phyloP scores from a whole-genome alignment of 208 protist genomes.

The Crithidia bombi region DNA sequence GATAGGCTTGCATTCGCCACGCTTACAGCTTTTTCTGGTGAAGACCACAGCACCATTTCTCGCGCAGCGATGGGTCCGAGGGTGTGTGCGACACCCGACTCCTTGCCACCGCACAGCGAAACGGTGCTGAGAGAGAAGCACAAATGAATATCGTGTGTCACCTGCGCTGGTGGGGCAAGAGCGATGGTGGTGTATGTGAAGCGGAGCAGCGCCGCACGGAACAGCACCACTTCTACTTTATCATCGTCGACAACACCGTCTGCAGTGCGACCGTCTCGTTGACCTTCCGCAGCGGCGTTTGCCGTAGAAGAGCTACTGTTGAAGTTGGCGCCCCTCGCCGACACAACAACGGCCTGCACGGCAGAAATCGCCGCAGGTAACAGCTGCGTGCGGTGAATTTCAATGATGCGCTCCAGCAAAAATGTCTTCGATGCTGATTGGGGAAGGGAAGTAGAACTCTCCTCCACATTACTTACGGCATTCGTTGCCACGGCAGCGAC shows the following conservation, averaged over 20 bases:
- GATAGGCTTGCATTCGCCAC: background rate
- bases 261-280: background rate
- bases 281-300: background rate
- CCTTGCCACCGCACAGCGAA: background rate
- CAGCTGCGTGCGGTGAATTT: slow-evolving; percentile 3
- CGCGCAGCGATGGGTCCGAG: slow-evolving; percentile 1
- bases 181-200: slow-evolving; percentile 1
- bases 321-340: background rate
- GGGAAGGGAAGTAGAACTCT: background rate
- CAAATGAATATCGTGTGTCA: background rate
- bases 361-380: background rate
- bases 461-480: too few relatives aligned
- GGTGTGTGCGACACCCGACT: background rate
- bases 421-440: background rate
- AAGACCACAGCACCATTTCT: slow-evolving; percentile 12
- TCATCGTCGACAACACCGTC: too few relatives aligned
- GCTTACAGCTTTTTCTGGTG: background rate
- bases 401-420: slow-evolving; percentile 6
- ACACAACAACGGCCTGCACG: background rate
- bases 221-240: background rate
- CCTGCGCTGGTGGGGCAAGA: background rate
- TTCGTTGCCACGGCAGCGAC: background rate
- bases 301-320: background rate
- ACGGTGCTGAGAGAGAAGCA: background rate
- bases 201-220: slow-evolving; percentile 8